phyloP scores from a whole-genome alignment of 2,329 filamentous ascomycete genomes.

The Chaetomium globosum region DNA sequence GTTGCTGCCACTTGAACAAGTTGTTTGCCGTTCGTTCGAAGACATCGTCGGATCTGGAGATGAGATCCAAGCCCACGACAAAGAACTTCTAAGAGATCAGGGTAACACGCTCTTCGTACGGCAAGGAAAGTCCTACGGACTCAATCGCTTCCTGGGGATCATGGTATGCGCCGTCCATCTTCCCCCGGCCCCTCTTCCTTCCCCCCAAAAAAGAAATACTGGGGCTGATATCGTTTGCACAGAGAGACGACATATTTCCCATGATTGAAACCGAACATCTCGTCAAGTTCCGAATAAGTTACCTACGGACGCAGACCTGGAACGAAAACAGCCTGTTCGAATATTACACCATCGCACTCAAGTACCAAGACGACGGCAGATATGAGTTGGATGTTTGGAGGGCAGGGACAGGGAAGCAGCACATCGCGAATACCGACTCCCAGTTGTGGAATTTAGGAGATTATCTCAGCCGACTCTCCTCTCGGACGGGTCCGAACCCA shows the following conservation, averaged over 20 bases:
- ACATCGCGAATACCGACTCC: conserved; percentile 16
- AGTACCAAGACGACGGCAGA: conserved; percentile 25
- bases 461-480: conserved; percentile 30
- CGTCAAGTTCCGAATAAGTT: conserved; percentile 32
- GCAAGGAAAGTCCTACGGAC: conserved; percentile 15
- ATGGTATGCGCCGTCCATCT: conserved; percentile 18
- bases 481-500: conserved; percentile 20
- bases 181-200: too few species aligned
- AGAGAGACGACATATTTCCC: conserved; percentile 32
- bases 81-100: conserved; percentile 24
- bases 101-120: conserved; percentile 27
- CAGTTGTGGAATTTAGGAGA: conserved; percentile 32
- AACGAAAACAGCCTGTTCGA: conserved; percentile 25
- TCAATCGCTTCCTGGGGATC: conserved; percentile 28
- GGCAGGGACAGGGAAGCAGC: conserved; percentile 24
- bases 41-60: conserved; percentile 21
- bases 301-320: conserved; percentile 19
- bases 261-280: conserved; percentile 31
- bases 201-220: too few species aligned
- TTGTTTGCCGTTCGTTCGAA: conserved; percentile 25
- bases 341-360: conserved; percentile 31
- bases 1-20: conserved; percentile 17
- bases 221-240: neutral
- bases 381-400: conserved; percentile 33
- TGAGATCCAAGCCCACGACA: conserved; percentile 18